Base-by-base conservation (phyloP, 2,329 filamentous ascomycete species). In the Exophiala lecanii-corni region DNA sequence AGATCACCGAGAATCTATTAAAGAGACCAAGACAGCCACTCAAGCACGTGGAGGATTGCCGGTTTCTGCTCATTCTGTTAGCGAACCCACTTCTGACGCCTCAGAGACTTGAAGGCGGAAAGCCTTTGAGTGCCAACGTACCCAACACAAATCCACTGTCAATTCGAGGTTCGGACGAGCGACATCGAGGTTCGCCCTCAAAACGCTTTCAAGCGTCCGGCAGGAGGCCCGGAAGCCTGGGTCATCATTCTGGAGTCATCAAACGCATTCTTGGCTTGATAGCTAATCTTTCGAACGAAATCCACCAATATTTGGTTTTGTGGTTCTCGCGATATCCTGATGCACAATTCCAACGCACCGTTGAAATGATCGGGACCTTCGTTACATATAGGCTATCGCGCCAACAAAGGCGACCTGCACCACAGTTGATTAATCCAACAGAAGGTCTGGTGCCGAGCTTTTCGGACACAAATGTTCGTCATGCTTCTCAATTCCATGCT, bases 211-310 rank as follows among this genome's bases (percentile, higher is more conserved):
- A 39, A 33, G 47, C 46, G 36, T 44, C 31, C 53, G 20, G 41
- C 51, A 30, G 52, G 45, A 59, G 59, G 13, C 58, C 57, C 32
- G 60, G 63, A 13, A 65, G 65, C 13, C 72, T 77, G 18, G 82
- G 82, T 2, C 79, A 86, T 46, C 85, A 94, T 63, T 89, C 86
- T 2, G 84, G 84, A 3, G 84, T 95, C 40, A 78, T 94, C 56
- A 95, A 95, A 62, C 79, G 89, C 26, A 81, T 94, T 28, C 63
- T 94, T 18, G 89, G 89, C 1, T 68, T 95, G 7, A 60, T 94
- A 17, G 84, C 87, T 1, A 87, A 94, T 60, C 71, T 86, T 9
- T 75, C 86, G 0, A 77, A 79, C 45, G 76, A 83, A 45, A 89
- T 85, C 54, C 89, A 94, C 56, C 81, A 83, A 41, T 79, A 84